Percentiles rank a stretch among this genome's conserved stretches.
These are phyloP conservation scores for Piper betle DNA, from an alignment of 164 flowering plant species.

Conservation along the genomic window DNA sequence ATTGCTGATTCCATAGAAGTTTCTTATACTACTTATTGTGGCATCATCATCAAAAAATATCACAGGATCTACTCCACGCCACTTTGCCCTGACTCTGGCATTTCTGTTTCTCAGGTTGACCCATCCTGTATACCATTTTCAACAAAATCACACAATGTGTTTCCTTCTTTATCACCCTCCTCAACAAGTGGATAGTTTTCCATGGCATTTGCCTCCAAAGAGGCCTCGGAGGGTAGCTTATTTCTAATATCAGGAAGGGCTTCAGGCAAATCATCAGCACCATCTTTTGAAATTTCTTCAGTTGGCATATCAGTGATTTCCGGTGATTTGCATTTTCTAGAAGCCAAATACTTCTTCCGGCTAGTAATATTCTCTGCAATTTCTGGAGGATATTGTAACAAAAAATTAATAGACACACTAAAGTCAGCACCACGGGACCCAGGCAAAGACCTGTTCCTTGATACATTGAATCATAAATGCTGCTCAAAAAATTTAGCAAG, in stretches of 20 bases:
- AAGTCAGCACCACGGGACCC: background rate
- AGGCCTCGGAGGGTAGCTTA: constrained; percentile 8
- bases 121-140: constrained; percentile 19
- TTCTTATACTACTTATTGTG: constrained; percentile 41
- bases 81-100: constrained; percentile 71
- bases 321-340: constrained; percentile 1
- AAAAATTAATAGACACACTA: background rate
- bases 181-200: constrained; percentile 10
- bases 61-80: constrained; percentile 96
- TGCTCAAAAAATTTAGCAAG: no score
- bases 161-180: constrained; percentile 16
- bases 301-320: constrained; percentile 7
- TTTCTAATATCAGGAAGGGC: constrained; percentile 24
- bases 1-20: constrained; percentile 74
- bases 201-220: constrained; percentile 9
- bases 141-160: constrained; percentile 13
- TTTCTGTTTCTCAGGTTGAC: constrained; percentile 40
- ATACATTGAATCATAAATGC: background rate
- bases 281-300: constrained; percentile 6
- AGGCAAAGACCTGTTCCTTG: background rate
- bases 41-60: constrained; percentile 60
- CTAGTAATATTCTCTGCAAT: constrained; percentile 18
- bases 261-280: constrained; percentile 3
- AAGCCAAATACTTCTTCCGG: constrained; percentile 6
- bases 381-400: constrained; percentile 14